Evolutionary conservation across 306 rosid species (phyloP).

Genomic region (Quercus gilva): DNA sequence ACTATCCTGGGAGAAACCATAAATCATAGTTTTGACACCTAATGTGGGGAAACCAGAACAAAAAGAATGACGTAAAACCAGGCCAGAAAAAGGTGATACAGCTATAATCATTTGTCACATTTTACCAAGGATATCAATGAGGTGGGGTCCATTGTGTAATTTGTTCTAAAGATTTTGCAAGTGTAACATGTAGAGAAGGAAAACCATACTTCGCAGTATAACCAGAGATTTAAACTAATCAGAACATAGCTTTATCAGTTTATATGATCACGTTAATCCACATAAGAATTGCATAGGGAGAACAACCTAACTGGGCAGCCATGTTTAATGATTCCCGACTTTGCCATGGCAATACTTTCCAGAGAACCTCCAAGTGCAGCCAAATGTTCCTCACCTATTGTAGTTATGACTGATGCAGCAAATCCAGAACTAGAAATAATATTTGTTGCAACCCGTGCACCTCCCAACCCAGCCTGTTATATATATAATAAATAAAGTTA

Average conservation of each 20-base stretch:
- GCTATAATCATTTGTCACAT: neutral
- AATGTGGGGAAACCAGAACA: neutral
- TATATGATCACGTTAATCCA: constrained; percentile 17
- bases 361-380: constrained; percentile 94
- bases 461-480: constrained; percentile 86
- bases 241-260: constrained; percentile 7
- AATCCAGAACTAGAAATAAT: constrained; percentile 68
- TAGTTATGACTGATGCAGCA: constrained; percentile 66
- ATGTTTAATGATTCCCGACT: constrained; percentile 87
- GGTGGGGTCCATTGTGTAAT: neutral
- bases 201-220: neutral
- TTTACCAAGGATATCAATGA: neutral
- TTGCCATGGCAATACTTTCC: constrained; percentile 91
- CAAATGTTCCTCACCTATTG: constrained; percentile 88
- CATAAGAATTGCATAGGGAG: constrained; percentile 36
- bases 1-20: neutral
- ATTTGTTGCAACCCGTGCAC: constrained; percentile 90
- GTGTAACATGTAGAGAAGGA: constrained; percentile 11
- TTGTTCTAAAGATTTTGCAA: neutral
- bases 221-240: neutral
- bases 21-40: neutral
- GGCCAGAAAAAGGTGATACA: neutral
- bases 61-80: neutral
- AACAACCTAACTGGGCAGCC: constrained; percentile 82
- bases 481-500: neutral